These are phyloP conservation scores for Lunularia cruciata DNA, from an alignment of 225 moss, liverwort and hornwort species.

Conservation along the genomic window DNA sequence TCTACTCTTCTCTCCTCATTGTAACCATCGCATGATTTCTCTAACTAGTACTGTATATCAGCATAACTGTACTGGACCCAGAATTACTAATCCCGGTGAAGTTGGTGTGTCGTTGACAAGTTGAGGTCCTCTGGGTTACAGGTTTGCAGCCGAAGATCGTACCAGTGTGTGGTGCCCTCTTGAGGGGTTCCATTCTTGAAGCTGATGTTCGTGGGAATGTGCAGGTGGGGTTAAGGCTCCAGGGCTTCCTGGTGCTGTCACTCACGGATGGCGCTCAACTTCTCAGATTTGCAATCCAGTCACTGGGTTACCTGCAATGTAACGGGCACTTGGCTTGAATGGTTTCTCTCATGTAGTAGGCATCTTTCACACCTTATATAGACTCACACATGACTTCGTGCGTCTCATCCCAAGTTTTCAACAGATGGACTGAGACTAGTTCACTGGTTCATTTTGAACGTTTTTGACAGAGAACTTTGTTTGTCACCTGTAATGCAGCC, in stretches of 20 bases:
- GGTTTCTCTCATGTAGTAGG: slow-evolving; percentile 40
- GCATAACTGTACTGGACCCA: slow-evolving; percentile 35
- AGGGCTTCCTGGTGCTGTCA: slow-evolving; percentile 50
- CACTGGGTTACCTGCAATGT: slow-evolving; percentile 53
- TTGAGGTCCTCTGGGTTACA: slow-evolving; percentile 48
- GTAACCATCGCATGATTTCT: slow-evolving; percentile 25
- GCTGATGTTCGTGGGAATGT: slow-evolving; percentile 61
- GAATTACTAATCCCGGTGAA: slow-evolving; percentile 40
- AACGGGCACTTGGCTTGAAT: slow-evolving; percentile 58
- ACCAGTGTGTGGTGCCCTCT: slow-evolving; percentile 54
- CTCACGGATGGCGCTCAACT: slow-evolving; percentile 51
- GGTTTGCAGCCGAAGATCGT: slow-evolving; percentile 57
- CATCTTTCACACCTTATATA: slow-evolving; percentile 37
- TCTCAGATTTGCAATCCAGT: slow-evolving; percentile 48
- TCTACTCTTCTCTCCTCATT: slow-evolving; percentile 26
- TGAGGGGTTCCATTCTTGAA: slow-evolving; percentile 52
- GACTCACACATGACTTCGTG: slow-evolving; percentile 29
- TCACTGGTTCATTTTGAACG: slow-evolving; percentile 15
- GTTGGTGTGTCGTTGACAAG: slow-evolving; percentile 47
- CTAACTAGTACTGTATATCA: slow-evolving; percentile 16
- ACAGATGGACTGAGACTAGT: slow-evolving; percentile 25
- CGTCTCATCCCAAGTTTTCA: slow-evolving; percentile 30
- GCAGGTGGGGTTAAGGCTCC: slow-evolving; percentile 61
- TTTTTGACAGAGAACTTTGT: slow-evolving; percentile 29
- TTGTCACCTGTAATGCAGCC: slow-evolving; percentile 41